Evolutionary conservation across 108 stramenopile species (phyloP).

Genomic region (Ochromonas danica): DNA sequence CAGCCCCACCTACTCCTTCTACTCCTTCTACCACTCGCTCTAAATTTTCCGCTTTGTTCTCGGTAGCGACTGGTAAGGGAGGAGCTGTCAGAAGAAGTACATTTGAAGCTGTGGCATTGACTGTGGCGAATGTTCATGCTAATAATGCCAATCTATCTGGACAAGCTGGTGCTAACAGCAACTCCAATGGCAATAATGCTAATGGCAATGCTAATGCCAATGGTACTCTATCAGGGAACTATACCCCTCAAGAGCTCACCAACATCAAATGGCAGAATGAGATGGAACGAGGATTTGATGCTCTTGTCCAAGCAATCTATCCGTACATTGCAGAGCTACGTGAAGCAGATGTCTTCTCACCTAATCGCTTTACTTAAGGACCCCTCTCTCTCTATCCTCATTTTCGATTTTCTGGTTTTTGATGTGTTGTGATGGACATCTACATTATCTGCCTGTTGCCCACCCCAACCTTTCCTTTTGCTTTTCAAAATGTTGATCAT

Average conservation of each 20-base stretch:
- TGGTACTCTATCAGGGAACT: not conserved
- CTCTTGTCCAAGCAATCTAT: constrained; percentile 11
- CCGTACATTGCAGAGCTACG: constrained; percentile 4
- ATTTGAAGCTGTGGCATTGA: too few relatives aligned
- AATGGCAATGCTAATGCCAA: not conserved
- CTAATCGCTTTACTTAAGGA: not conserved
- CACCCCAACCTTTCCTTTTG: not conserved
- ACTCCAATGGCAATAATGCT: not conserved
- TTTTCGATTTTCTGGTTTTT: not conserved
- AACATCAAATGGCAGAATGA: constrained; percentile 20
- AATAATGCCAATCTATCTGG: not conserved
- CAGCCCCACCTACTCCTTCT: too few relatives aligned
- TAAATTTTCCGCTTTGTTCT: not conserved
- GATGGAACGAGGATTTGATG: constrained; percentile 27
- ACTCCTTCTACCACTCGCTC: too few relatives aligned
- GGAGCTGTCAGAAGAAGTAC: too few relatives aligned
- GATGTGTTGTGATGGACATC: not conserved
- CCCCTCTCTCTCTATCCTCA: not conserved
- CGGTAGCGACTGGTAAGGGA: not conserved
- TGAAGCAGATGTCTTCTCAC: not conserved
- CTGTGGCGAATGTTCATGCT: not conserved
- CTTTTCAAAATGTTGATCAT: too few relatives aligned
- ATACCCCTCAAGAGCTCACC: not conserved
- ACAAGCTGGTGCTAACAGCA: not conserved
- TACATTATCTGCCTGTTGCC: not conserved